Base-by-base conservation (phyloP, 208 protist genomes). In the Crithidia sp. region DNA sequence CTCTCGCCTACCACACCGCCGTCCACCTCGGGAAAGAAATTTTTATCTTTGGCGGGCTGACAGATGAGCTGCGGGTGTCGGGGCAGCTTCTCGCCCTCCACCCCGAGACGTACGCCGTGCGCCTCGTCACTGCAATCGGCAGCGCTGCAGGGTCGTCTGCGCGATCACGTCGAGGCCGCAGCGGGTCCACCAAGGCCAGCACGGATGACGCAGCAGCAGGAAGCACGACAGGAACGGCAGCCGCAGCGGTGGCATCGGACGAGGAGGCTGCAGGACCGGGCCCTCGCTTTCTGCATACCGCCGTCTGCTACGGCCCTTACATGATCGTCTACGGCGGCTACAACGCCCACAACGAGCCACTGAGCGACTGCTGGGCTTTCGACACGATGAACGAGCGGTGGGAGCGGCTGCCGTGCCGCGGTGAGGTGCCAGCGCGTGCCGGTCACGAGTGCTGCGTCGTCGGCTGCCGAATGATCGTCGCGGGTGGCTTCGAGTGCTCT, bases 291-390 rank as follows among this genome's bases (percentile, higher is more conserved):
- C 67, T 96, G 44, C 92, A 96, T 76, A 85, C 72, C 44, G 88
- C 89, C 8, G 88, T 94, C 54, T 81, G 88, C 9, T 90, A 92
- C 75, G 89, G 89, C 14, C 79, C 83, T 16, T 96, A 88, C 76
- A 93, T 96, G 83, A 82, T 96, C 50, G 70, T 96, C 36, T 93
- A 86, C 68, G 92, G 92, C 49, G 92, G 92, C 54, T 91, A 89
- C 77, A 77, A 94, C 74, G 70, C 63, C 5, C 81, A 86, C 41
- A 96, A 96, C 66, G 81, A 90, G 68, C 66, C 80, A 41, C 67
- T 84, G 57, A 54, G 66, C 58, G 92, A 96, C 71, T 72, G 76
- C 39, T 96, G 89, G 88, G 92, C 92, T 0, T 96, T 94, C 71
- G 90, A 96, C 60, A 60, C 89, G 62, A 68, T 86, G 68, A 91